Evolutionary conservation across 116 monocot genomes (phyloP).

Genomic region (Papilionanthe hybrid): DNA sequence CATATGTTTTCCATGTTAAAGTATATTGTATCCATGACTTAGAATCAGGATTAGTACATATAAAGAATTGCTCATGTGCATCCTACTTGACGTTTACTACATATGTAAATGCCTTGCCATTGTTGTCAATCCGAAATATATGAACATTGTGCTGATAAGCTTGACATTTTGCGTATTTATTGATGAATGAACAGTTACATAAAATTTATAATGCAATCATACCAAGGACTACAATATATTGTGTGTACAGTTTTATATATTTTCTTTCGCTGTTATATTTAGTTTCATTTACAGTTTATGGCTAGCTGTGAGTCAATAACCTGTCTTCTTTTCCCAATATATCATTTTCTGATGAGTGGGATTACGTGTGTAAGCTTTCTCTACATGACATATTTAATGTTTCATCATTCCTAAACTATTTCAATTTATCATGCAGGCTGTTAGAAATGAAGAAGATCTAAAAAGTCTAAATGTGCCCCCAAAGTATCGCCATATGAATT

Average conservation of each 20-base stretch:
- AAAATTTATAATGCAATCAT: neutral
- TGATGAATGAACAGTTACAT: neutral
- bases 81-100: neutral
- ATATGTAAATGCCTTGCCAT: neutral
- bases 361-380: neutral
- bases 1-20: neutral
- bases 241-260: neutral
- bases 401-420: neutral
- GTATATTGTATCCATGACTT: neutral
- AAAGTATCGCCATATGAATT: conserved; percentile 68
- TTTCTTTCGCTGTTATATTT: neutral
- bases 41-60: neutral
- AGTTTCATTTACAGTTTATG: neutral
- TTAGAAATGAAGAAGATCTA: conserved; percentile 63
- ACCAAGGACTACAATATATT: neutral
- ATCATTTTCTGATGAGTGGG: neutral
- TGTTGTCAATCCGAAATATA: neutral
- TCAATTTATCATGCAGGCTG: conserved; percentile 52
- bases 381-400: neutral
- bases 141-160: neutral
- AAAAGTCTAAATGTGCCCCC: conserved; percentile 45
- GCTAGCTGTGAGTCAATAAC: neutral
- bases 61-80: neutral
- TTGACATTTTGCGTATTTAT: neutral
- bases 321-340: neutral